Evolutionary conservation across 768 basidiomycete species (phyloP).

Genomic region (Lactifluus rugatus): DNA sequence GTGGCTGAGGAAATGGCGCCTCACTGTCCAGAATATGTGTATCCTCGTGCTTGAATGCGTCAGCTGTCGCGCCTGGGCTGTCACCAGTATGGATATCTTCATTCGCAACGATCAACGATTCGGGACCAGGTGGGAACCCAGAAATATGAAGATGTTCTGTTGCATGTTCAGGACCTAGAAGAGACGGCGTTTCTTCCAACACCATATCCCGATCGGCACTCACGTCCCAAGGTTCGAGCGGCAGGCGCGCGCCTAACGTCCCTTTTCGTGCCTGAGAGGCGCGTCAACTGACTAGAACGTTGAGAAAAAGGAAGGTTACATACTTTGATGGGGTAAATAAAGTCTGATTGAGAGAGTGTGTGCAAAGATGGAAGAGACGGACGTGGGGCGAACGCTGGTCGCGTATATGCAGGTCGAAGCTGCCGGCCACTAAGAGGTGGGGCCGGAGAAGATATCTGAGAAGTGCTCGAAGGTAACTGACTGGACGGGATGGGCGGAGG

Average conservation of each 20-base stretch:
- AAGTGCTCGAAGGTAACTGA: constrained; percentile 18
- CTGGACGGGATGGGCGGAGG: constrained; percentile 13
- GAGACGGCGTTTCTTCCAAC: constrained; percentile 6
- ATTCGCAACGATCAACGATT: background rate
- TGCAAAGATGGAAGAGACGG: constrained; percentile 37
- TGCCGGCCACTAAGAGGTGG: constrained; percentile 21
- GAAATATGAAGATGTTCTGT: constrained; percentile 2
- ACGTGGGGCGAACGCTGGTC: constrained; percentile 32
- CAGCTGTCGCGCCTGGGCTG: background rate
- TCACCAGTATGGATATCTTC: constrained; percentile 2
- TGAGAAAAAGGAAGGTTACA: constrained; percentile 2
- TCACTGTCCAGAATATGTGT: constrained; percentile 7
- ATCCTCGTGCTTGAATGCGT: background rate
- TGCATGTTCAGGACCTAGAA: constrained; percentile 10
- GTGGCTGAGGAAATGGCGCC: background rate
- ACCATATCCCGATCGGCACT: constrained; percentile 10
- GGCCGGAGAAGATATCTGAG: constrained; percentile 8
- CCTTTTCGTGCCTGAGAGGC: constrained; percentile 32
- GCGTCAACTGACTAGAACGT: background rate
- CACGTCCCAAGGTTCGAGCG: constrained; percentile 35
- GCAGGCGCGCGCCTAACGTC: constrained; percentile 33
- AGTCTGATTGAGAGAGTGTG: constrained; percentile 30
- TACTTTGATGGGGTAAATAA: constrained; percentile 33
- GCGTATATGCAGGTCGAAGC: constrained; percentile 33
- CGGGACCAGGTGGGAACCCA: constrained; percentile 9